Evolutionary conservation across 768 basidiomycete genomes (phyloP).

Genomic region (Macrolepiota fuliginosa): DNA sequence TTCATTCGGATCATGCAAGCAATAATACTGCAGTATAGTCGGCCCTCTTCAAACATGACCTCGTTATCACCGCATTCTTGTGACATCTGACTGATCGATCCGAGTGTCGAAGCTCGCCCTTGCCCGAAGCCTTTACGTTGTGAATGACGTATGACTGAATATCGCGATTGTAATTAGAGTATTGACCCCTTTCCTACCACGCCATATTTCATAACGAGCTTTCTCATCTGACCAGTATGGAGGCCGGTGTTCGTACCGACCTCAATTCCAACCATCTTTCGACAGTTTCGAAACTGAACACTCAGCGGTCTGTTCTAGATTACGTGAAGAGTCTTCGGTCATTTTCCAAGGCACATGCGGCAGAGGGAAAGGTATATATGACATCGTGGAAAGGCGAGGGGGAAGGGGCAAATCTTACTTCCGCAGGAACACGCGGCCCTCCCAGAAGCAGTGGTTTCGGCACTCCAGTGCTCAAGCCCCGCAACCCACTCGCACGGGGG

Average conservation of each 20-base stretch:
- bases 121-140: neutral
- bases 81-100: neutral
- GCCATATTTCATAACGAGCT: neutral
- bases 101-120: neutral
- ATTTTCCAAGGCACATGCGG: conserved; percentile 41
- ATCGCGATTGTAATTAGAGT: neutral
- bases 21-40: neutral
- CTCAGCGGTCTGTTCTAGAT: conserved; percentile 35
- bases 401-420: no score
- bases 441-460: conserved; percentile 36
- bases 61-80: neutral
- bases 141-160: neutral
- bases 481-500: conserved; percentile 18
- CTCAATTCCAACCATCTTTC: conserved; percentile 19
- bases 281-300: conserved; percentile 38
- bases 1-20: neutral
- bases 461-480: conserved; percentile 56
- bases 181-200: neutral
- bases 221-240: conserved; percentile 2
- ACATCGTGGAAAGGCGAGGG: conserved; percentile 26
- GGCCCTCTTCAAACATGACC: neutral
- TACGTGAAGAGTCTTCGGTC: conserved; percentile 50
- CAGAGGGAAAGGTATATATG: conserved; percentile 33
- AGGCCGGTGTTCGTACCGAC: neutral
- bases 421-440: neutral